These are phyloP conservation scores for Fusarium denticulatum DNA, from an alignment of 2,329 filamentous ascomycete genomes.

Conservation along the genomic window DNA sequence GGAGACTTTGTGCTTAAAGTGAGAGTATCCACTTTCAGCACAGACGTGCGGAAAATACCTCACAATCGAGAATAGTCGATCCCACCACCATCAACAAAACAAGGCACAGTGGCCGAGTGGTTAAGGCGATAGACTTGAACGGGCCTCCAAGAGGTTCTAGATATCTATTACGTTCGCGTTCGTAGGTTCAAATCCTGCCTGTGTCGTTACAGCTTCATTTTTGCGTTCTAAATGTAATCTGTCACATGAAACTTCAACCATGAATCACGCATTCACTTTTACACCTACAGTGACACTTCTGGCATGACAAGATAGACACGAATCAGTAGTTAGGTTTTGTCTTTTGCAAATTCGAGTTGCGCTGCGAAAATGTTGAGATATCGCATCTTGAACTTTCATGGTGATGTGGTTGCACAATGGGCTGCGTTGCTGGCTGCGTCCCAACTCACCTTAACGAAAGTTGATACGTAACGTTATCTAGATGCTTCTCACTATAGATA, in stretches of 20 bases:
- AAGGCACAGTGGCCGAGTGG: conserved; percentile 14
- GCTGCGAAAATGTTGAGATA: neutral
- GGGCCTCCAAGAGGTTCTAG: neutral
- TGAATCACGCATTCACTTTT: neutral
- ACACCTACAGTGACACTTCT: neutral
- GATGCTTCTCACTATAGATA: neutral
- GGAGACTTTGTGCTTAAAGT: neutral
- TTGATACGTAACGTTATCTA: neutral
- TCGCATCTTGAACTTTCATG: neutral
- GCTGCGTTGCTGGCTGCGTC: neutral
- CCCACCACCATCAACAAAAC: neutral
- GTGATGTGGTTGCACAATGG: neutral
- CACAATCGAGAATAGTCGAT: rapidly evolving
- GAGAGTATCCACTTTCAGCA: neutral
- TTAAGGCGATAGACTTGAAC: conserved; percentile 19
- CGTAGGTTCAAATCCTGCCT: conserved; percentile 16
- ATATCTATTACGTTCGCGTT: conserved; percentile 9
- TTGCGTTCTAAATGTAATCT: neutral
- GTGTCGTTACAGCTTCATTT: neutral
- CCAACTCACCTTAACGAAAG: neutral
- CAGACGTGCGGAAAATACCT: rapidly evolving
- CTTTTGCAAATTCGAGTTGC: neutral
- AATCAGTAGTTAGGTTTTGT: neutral
- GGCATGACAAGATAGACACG: neutral
- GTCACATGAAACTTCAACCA: neutral